Percentiles rank a stretch among this genome's conserved stretches.
These are phyloP conservation scores for Penicillium griseofulvum DNA, from an alignment of 2,329 filamentous ascomycete species.

Conservation along the genomic window DNA sequence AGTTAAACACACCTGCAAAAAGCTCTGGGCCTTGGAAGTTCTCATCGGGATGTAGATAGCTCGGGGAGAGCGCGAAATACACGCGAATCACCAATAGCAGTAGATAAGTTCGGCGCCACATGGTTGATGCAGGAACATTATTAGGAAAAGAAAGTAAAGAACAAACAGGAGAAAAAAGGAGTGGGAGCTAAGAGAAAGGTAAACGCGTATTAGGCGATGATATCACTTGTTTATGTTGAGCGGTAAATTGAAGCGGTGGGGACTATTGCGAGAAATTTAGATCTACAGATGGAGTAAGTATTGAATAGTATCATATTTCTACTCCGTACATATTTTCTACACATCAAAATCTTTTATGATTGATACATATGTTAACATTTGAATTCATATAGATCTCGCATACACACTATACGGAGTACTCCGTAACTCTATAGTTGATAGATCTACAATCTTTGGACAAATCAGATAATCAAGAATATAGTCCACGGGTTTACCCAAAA, in stretches of 20 bases:
- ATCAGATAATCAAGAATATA: not conserved
- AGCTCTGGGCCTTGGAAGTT: constrained; percentile 98
- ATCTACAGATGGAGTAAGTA: not conserved
- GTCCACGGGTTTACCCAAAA: not conserved
- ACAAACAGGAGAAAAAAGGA: constrained; percentile 1
- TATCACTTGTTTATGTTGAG: constrained; percentile 17
- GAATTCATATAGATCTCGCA: not conserved
- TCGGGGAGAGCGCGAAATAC: constrained; percentile 90
- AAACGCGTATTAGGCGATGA: constrained; percentile 25
- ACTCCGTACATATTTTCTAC: no score
- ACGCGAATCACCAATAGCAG: constrained; percentile 80
- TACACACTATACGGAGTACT: not conserved
- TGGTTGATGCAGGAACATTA: constrained; percentile 42
- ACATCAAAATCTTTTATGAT: not conserved
- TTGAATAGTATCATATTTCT: no score
- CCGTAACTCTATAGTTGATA: not conserved
- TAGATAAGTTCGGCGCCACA: constrained; percentile 91
- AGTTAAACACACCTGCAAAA: constrained; percentile 73
- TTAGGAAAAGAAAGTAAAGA: constrained; percentile 9
- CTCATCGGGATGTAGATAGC: constrained; percentile 97
- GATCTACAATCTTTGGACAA: not conserved
- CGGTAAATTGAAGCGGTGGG: not conserved
- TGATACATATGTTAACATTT: not conserved
- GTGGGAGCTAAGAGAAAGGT: constrained; percentile 2
- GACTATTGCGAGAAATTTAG: not conserved